A percentile compares a stretch with the other conserved stretches of the same genome.
phyloP scores from a whole-genome alignment of 306 rosid species.

The Cucurbita pepo region DNA sequence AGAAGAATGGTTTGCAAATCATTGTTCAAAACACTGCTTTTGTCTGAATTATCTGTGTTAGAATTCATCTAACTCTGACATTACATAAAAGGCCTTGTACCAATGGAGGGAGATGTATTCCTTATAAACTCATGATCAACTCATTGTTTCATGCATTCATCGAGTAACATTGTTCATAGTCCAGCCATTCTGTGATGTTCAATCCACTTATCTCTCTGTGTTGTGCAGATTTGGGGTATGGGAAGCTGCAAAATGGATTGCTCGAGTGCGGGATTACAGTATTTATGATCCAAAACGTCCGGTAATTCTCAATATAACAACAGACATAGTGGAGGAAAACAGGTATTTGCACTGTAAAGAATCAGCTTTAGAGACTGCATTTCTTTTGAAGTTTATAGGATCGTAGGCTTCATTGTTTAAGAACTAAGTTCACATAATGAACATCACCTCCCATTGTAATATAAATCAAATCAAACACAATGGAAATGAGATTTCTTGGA shows the following conservation, averaged over 20 bases:
- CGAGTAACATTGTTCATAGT: not conserved
- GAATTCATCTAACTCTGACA: not conserved
- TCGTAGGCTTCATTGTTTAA: conserved; percentile 18
- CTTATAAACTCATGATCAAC: not conserved
- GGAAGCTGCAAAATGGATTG: conserved; percentile 96
- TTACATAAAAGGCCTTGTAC: no score
- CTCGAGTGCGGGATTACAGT: conserved; percentile 58
- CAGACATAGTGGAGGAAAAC: conserved; percentile 77
- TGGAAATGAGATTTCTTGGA: no score
- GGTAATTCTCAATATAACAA: conserved; percentile 53
- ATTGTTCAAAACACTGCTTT: not conserved
- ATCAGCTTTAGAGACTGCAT: conserved; percentile 68
- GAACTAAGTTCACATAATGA: not conserved
- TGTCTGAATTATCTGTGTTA: not conserved
- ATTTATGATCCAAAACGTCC: conserved; percentile 62
- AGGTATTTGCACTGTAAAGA: conserved; percentile 89
- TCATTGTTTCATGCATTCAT: not conserved
- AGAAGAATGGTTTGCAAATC: not conserved
- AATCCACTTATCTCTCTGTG: not conserved
- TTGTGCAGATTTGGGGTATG: conserved; percentile 75
- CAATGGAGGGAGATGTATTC: no score
- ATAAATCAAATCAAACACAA: no score
- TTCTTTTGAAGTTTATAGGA: conserved; percentile 64
- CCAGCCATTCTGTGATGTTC: not conserved
- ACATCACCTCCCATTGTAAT: no score